A percentile compares a stretch with the other conserved stretches of the same genome.
phyloP scores from a whole-genome alignment of 805 yeast genomes.

The Yamadazyma scolyti region DNA sequence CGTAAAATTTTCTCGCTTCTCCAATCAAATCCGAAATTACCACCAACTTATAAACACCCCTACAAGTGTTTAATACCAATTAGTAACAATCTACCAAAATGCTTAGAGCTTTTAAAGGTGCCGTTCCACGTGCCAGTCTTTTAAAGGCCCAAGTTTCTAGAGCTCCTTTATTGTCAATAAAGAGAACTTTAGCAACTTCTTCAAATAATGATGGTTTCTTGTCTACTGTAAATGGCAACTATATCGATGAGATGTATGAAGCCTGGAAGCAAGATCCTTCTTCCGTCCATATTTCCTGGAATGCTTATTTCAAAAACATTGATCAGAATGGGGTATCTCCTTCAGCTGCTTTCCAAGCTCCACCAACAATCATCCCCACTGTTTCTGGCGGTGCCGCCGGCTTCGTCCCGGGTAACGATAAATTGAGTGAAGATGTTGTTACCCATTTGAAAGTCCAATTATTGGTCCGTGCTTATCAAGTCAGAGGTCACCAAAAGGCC shows the following conservation, averaged over 20 bases:
- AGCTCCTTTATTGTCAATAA: background rate
- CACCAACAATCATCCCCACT: conserved; percentile 84
- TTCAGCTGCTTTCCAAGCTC: conserved; percentile 77
- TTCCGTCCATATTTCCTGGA: conserved; percentile 95
- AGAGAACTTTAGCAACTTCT: conserved; percentile 14
- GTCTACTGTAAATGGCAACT: conserved; percentile 80
- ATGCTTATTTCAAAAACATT: conserved; percentile 91
- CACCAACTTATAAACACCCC: conserved; percentile 2
- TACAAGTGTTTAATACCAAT: conserved; percentile 1
- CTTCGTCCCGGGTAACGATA: conserved; percentile 51
- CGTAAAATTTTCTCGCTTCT: too few relatives aligned
- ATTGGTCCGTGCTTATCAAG: conserved; percentile 97
- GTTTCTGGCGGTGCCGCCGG: conserved; percentile 76
- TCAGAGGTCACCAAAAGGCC: conserved; percentile 96
- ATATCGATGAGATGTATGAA: conserved; percentile 96
- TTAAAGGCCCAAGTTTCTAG: conserved; percentile 20
- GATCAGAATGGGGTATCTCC: conserved; percentile 68
- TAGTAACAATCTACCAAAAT: conserved; percentile 16
- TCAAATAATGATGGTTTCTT: conserved; percentile 65
- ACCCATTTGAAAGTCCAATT: conserved; percentile 93
- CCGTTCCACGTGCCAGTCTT: conserved; percentile 30
- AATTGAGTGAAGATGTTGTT: conserved; percentile 60
- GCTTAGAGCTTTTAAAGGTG: conserved; percentile 43
- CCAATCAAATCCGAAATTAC: conserved; percentile 12
- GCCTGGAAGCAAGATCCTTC: conserved; percentile 90